Evolutionary conservation across 2,329 filamentous ascomycete genomes (phyloP).

Genomic region (Tolypocladium pustulatum): DNA sequence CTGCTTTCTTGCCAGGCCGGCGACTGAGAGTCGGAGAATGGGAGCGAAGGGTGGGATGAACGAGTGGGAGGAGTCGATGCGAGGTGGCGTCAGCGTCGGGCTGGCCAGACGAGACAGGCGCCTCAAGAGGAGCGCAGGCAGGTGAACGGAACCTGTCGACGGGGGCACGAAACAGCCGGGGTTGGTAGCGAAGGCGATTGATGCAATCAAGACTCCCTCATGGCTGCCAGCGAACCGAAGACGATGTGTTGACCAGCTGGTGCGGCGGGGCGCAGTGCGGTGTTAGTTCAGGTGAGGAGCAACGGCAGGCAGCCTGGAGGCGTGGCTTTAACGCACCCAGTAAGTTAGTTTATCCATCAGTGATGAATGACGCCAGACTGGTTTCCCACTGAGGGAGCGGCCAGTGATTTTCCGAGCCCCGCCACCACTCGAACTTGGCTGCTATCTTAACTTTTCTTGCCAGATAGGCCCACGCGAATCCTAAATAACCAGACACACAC

Average conservation of each 20-base stretch:
- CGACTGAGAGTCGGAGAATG: neutral
- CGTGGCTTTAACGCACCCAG: neutral
- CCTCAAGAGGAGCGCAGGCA: neutral
- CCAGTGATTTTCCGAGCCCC: neutral
- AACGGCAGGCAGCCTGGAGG: neutral
- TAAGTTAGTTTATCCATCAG: neutral
- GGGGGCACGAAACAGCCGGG: neutral
- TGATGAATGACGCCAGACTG: neutral
- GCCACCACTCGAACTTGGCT: neutral
- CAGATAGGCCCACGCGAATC: neutral
- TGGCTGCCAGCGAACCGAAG: neutral
- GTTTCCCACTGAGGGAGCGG: neutral
- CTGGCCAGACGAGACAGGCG: neutral
- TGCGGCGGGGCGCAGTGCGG: neutral
- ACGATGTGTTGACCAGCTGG: neutral
- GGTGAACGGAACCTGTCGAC: neutral
- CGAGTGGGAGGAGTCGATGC: neutral
- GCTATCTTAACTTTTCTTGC: too few relatives aligned
- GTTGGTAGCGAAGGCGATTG: neutral
- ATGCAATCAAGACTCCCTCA: conserved; percentile 1
- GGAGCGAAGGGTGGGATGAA: neutral
- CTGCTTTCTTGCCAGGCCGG: neutral
- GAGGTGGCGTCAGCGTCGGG: neutral
- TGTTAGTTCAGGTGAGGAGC: neutral
- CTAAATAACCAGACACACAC: neutral